Percentiles rank a stretch among this genome's conserved stretches.
These are phyloP conservation scores for Colletotrichum horii DNA, from an alignment of 2,329 filamentous ascomycete species.

Conservation along the genomic window DNA sequence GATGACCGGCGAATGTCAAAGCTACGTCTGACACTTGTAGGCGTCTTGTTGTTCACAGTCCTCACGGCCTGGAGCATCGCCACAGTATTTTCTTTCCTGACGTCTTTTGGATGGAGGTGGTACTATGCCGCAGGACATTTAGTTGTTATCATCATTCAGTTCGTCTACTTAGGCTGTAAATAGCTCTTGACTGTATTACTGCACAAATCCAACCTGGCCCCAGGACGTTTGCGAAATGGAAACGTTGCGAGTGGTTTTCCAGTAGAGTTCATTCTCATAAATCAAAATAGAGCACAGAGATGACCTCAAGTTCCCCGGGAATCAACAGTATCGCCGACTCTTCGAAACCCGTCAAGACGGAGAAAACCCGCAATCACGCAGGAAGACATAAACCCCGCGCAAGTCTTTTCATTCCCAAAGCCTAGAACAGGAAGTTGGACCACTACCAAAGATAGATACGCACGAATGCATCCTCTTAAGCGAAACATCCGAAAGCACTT, in stretches of 20 bases:
- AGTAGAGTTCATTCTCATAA: no score
- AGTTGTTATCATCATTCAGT: rapidly evolving
- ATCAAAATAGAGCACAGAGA: no score
- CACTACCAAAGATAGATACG: neutral
- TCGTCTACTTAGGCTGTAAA: neutral
- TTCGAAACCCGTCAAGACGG: neutral
- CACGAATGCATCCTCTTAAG: neutral
- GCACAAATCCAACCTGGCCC: no score
- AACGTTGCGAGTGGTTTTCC: no score
- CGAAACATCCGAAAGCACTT: neutral
- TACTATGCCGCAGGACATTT: neutral
- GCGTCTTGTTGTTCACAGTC: neutral
- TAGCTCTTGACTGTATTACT: no score
- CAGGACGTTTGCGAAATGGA: no score
- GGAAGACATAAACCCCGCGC: neutral
- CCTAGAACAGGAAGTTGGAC: neutral
- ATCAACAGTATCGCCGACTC: neutral
- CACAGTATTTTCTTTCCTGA: neutral
- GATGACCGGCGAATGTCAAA: neutral
- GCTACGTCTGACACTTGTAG: neutral
- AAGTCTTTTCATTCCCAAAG: neutral
- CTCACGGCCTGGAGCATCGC: neutral
- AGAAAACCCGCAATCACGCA: neutral
- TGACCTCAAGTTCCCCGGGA: neutral
- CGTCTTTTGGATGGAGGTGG: neutral